Base-by-base conservation (phyloP, 179 eudicot species). In the Patellifolia procumbens region DNA sequence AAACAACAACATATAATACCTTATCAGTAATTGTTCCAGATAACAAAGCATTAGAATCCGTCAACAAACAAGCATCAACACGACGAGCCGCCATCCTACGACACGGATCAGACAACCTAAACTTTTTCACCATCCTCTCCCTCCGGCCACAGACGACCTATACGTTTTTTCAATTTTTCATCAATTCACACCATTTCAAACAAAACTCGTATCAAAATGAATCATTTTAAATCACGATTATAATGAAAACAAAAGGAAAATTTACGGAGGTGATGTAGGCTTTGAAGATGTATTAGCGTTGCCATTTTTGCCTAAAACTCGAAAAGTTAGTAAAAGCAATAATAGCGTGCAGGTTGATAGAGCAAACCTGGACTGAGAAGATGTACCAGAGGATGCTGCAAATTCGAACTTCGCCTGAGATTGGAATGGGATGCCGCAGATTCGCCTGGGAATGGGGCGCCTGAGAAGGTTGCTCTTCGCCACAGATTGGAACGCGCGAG, bases 111-210 rank as follows among this genome's bases (percentile, higher is more conserved):
- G 97, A 87, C 68, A 95, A 84, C 85, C 97, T 87, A 62, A 95
- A 86, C 81, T 93, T 95, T 89, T 95, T 95, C 86, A 95, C 99
- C 75, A 98, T 93, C 88, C 99, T 95, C 83, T 91, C 99, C 91
- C 91, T 45, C 83, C 86, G 78, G 45, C 87, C 74, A 76, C 79
- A 56, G 85, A 71, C 74, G 77, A 70, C 78, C 78, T 77, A 37
- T 46, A 63, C 56, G 61, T 24, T 35, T 49, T 45, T 10, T 20
- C n/a, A n/a, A n/a, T n/a, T 29, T 17, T 68, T 24, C n/a, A 28
- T 37, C 55, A 68, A 42, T n/a, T n/a, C n/a, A n/a, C n/a, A n/a
- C n/a, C n/a, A n/a, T n/a, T 13, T 0, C 11, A 10, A 53, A 46
- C 43, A 42, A 72, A 31, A 53, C 20, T 1, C 63, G 29, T 64